Conservation (phyloP, 2,329 filamentous ascomycete species). For the Alternaria triticina region DNA sequence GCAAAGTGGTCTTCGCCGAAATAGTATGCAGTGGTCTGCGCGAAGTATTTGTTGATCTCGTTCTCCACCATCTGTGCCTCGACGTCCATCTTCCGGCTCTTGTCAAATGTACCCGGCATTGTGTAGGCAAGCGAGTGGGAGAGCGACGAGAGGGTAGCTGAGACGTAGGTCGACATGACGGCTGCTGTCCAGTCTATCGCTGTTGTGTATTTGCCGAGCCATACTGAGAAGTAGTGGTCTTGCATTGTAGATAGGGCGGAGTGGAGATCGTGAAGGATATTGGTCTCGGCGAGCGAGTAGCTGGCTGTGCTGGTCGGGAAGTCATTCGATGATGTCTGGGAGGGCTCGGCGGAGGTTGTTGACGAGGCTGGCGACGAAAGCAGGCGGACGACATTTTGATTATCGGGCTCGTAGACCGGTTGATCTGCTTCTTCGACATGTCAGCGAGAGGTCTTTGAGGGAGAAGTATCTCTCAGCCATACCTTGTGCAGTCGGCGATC, state of each 20-base stretch:
- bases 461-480: background rate
- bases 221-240: constrained; percentile 74
- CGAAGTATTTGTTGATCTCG: constrained; percentile 81
- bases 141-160: constrained; percentile 74
- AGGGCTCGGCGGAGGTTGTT: background rate
- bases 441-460: constrained; percentile 4
- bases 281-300: constrained; percentile 11
- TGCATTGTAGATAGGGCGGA: constrained; percentile 78
- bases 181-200: constrained; percentile 95
- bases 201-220: constrained; percentile 81
- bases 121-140: constrained; percentile 64
- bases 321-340: background rate
- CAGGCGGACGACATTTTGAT: constrained; percentile 16
- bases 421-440: constrained; percentile 2
- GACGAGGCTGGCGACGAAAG: background rate
- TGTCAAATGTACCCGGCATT: constrained; percentile 43
- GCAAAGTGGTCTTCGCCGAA: constrained; percentile 83
- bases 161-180: constrained; percentile 79
- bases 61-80: constrained; percentile 69
- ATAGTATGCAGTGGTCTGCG: constrained; percentile 77
- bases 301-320: background rate
- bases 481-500: constrained; percentile 11
- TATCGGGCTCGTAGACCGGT: constrained; percentile 18
- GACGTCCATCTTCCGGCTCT: constrained; percentile 33
- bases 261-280: constrained; percentile 45